Evolutionary conservation across 495 filamentous ascomycete genomes (phyloP), one percentile per base, ranked within the genome.

Genomic region (Friedmanniomyces simplex): DNA sequence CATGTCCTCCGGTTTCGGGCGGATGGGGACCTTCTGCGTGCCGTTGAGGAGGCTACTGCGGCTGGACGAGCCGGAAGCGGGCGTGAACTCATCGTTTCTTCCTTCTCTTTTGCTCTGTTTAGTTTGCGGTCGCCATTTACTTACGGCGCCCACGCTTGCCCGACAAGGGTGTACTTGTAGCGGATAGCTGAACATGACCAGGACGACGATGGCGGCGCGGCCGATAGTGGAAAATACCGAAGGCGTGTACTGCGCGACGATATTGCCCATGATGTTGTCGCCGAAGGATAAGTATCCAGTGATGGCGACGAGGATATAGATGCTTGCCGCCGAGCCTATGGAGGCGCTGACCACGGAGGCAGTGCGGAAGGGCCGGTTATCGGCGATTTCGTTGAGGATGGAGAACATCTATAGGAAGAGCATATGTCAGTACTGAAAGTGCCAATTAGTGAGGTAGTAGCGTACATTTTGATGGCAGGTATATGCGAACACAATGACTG

Each of bases 181-280:
- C 7, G 93, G 94, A 59, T 96, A 93, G 24, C 89, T 95, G 71
- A 97, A 97, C 77, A 95, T 89, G 58, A 98, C 94, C 10, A 98
- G 83, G 64, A 96, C 79, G 57, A 98, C 93, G 64, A 98, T 98
- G 48, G 93, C 94, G 8, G 88, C 88, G 61, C 90, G 87, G 50
- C 87, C 93, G 59, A 98, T 91, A 5, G 91, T 97, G 7, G 91
- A 90, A 28, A 82, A 79, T 42, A 91, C 71, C 0, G 89, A 89
- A 1, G 88, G 80, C 36, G 58, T 79, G 84, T 82, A 98, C 87
- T 95, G 95, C 26, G 80, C 79, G 11, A 98, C 88, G 59, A 97
- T 95, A 67, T 98, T 98, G 24, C 88, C 94, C 45, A 76, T 77
- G 39, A 97, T 82, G 54, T 80, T 84, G 69, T 89, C 83, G 25